A percentile compares a stretch with the other conserved stretches of the same genome.
Evolutionary conservation across 2,329 filamentous ascomycete species (phyloP).

Genomic region (Dichotomopilus funicola): DNA sequence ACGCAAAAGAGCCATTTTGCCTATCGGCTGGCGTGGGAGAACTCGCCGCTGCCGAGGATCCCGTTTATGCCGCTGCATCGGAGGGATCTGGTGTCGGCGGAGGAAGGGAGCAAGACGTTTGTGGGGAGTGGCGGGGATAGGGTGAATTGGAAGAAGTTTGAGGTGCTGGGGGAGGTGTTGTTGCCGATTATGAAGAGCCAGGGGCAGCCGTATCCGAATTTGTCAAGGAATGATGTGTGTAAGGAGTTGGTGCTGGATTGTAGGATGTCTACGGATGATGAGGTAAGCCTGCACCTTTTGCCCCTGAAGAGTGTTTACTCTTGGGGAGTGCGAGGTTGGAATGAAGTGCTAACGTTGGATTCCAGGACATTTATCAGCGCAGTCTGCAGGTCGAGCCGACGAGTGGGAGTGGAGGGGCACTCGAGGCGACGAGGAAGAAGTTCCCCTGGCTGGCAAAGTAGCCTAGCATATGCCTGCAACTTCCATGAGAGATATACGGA

Average conservation of each 20-base stretch:
- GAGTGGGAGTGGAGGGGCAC: slow-evolving; percentile 33
- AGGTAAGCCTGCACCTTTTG: slow-evolving; percentile 52
- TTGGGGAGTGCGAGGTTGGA: too few species aligned
- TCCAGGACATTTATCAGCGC: slow-evolving; percentile 57
- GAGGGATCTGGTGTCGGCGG: slow-evolving; percentile 82
- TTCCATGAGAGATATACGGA: too few species aligned
- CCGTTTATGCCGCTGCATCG: slow-evolving; percentile 88
- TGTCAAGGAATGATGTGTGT: slow-evolving; percentile 62
- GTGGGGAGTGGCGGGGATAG: slow-evolving; percentile 64
- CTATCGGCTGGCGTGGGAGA: slow-evolving; percentile 97
- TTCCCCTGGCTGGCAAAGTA: slow-evolving; percentile 58
- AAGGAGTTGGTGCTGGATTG: slow-evolving; percentile 74
- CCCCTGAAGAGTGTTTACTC: too few species aligned
- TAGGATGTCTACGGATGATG: slow-evolving; percentile 76
- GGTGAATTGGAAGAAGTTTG: slow-evolving; percentile 98
- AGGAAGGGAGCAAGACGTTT: slow-evolving; percentile 88
- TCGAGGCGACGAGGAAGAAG: slow-evolving; percentile 54
- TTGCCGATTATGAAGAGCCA: slow-evolving; percentile 89
- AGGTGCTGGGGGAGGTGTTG: slow-evolving; percentile 88
- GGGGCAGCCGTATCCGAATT: slow-evolving; percentile 69
- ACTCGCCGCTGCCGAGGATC: slow-evolving; percentile 81
- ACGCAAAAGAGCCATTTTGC: slow-evolving; percentile 88
- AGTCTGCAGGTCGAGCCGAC: slow-evolving; percentile 53
- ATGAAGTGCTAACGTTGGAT: slow-evolving; percentile 9
- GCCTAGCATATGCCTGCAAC: too few species aligned